phyloP scores from a whole-genome alignment of 306 rosid species.

The Corylus americana region DNA sequence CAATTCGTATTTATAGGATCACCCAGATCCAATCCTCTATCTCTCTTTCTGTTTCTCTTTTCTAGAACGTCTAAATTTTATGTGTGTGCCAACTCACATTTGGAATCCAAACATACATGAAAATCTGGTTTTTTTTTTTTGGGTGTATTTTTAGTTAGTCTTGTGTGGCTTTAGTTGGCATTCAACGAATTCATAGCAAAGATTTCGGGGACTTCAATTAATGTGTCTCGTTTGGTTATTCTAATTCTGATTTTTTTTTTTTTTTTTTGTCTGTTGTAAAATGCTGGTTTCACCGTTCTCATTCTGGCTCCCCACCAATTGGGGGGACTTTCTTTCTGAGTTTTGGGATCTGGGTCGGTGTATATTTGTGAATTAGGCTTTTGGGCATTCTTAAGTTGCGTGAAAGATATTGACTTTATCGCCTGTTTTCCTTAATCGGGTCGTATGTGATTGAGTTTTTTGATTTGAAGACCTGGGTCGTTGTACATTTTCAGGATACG shows the following conservation, averaged over 20 bases:
- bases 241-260: constrained; percentile 18
- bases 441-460: not conserved
- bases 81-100: constrained; percentile 26
- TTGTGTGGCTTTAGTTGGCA: constrained; percentile 26
- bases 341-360: constrained; percentile 18
- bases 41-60: constrained; percentile 14
- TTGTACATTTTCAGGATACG: constrained; percentile 7
- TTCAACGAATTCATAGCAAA: constrained; percentile 22
- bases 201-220: not conserved
- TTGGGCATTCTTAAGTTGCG: not conserved
- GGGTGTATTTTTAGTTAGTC: constrained; percentile 3
- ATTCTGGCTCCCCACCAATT: not conserved
- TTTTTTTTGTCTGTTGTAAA: not conserved
- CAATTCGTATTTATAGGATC: constrained; percentile 27
- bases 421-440: constrained; percentile 2
- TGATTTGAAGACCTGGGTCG: constrained; percentile 16
- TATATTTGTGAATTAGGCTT: constrained; percentile 1
- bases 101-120: constrained; percentile 17
- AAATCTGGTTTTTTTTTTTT: not conserved
- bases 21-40: constrained; percentile 47
- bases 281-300: constrained; percentile 4
- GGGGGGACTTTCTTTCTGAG: constrained; percentile 11
- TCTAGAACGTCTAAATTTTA: constrained; percentile 27
- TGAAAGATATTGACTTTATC: not conserved
- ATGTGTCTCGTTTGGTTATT: constrained; percentile 16